Conservation (phyloP, 805 yeast genomes). For the Limtongia smithiae region DNA sequence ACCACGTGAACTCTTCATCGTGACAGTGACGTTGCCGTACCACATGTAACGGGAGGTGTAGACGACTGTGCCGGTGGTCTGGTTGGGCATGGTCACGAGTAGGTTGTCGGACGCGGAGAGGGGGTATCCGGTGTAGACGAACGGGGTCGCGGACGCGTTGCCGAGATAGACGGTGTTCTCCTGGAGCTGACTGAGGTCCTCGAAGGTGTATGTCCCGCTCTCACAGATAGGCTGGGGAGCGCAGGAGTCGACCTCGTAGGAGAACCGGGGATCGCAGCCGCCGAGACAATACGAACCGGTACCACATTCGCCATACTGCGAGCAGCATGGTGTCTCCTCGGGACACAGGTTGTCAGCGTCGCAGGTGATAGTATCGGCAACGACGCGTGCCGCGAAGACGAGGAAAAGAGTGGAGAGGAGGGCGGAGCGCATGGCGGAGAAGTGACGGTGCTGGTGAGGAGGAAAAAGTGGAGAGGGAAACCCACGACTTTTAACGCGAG, state of each 20-base stretch:
- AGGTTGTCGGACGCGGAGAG: constrained; percentile 54
- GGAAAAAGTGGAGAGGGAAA: no score
- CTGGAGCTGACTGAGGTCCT: constrained; percentile 37
- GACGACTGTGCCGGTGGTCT: constrained; percentile 71
- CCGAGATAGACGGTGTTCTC: constrained; percentile 56
- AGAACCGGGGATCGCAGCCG: constrained; percentile 77
- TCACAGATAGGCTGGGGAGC: constrained; percentile 81
- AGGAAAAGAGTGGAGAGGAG: background rate
- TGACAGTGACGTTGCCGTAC: constrained; percentile 78
- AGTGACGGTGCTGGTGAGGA: background rate
- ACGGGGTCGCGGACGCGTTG: constrained; percentile 60
- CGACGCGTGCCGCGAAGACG: constrained; percentile 21
- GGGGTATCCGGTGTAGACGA: constrained; percentile 58
- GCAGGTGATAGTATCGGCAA: constrained; percentile 43
- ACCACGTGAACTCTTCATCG: constrained; percentile 67
- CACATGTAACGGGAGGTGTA: constrained; percentile 77
- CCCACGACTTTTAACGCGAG: no score
- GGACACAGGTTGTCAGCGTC: constrained; percentile 62
- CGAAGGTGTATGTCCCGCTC: constrained; percentile 36
- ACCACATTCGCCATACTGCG: constrained; percentile 70
- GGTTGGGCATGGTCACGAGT: constrained; percentile 73
- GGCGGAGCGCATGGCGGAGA: background rate
- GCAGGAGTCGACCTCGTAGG: constrained; percentile 65
- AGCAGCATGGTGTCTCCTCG: constrained; percentile 74
- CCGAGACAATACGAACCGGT: constrained; percentile 75